Evolutionary conservation across 257 asterid species (phyloP), one percentile per base, ranked within the genome.

Genomic region (Solanum stenotomum): DNA sequence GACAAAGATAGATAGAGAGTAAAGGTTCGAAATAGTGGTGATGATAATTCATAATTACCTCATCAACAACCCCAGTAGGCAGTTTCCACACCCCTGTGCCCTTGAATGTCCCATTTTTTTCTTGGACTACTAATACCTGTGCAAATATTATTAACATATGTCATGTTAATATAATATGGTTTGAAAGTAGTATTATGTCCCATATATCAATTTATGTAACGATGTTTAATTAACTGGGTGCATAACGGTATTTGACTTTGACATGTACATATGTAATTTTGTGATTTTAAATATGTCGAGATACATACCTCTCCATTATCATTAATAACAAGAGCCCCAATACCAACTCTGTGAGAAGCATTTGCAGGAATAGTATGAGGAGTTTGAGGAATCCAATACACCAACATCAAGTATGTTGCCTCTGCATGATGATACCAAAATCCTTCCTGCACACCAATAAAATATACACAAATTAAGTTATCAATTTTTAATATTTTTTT

Each of bases 401-500:
- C 98, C 42, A 96, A 96, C 99, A 96, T 96, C 94, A 95, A 87
- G 89, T 96, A 94, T 34, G 85, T 91, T 68, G 98, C 93, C 89
- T 96, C 99, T 49, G 98, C 99, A 86, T 96, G 99, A 94, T 96
- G 99, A 91, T 91, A 96, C 87, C 93, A 94, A 93, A 96, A 96
- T 77, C 99, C 99, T 92, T 94, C 98, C 98, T 95, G 95, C 76
- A 94, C 65, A 82, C 25, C 40, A 44, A 82, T 25, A 3, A 59
- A 20, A 84, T 46, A 40, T 18, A 61, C 38, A 76, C 75, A 59
- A 31, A 38, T 33, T 12, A 76, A 10, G n/a, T 77, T 5, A 38
- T 77, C 34, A 38, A 12, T 11, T 23, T n/a, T 63, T n/a, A n/a
- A 16, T 52, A 6, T 52, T 16, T 52, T 49, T 52, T 52, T 52